These are phyloP conservation scores for Psilocybe sp. DNA, from an alignment of 768 basidiomycete species.

Conservation along the genomic window DNA sequence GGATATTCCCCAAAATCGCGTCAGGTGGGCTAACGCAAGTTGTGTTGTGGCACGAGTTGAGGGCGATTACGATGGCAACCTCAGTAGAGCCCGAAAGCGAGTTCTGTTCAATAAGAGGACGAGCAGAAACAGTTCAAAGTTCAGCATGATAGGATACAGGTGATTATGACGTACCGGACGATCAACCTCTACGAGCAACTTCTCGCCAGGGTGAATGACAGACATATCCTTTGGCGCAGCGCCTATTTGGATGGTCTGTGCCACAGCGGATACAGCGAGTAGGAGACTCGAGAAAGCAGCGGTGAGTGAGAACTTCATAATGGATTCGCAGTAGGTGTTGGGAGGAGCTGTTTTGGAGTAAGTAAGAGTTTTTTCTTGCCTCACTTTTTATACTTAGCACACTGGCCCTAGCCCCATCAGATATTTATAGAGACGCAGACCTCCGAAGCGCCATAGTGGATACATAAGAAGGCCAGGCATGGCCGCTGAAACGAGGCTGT, in stretches of 20 bases:
- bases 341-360: too few species aligned
- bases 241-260: slow-evolving; percentile 40
- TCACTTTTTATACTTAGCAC: too few species aligned
- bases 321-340: background rate
- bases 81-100: slow-evolving; percentile 36
- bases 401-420: too few species aligned
- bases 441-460: too few species aligned
- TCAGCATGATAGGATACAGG: background rate
- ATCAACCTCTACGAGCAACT: slow-evolving; percentile 43
- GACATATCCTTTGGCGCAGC: slow-evolving; percentile 31
- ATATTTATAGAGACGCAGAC: too few species aligned
- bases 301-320: slow-evolving; percentile 15
- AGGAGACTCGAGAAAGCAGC: slow-evolving; percentile 14
- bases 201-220: slow-evolving; percentile 31
- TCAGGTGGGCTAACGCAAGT: slow-evolving; percentile 20
- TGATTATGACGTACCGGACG: slow-evolving; percentile 36
- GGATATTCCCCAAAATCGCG: slow-evolving; percentile 34
- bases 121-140: background rate
- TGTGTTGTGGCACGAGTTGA: slow-evolving; percentile 31
- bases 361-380: too few species aligned
- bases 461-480: too few species aligned
- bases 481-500: too few species aligned
- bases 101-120: slow-evolving; percentile 24
- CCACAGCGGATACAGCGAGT: slow-evolving; percentile 31
- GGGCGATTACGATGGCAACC: slow-evolving; percentile 43